Percentiles rank a stretch among this genome's conserved stretches.
phyloP scores from a whole-genome alignment of 306 rosid species.

The Senna tora region DNA sequence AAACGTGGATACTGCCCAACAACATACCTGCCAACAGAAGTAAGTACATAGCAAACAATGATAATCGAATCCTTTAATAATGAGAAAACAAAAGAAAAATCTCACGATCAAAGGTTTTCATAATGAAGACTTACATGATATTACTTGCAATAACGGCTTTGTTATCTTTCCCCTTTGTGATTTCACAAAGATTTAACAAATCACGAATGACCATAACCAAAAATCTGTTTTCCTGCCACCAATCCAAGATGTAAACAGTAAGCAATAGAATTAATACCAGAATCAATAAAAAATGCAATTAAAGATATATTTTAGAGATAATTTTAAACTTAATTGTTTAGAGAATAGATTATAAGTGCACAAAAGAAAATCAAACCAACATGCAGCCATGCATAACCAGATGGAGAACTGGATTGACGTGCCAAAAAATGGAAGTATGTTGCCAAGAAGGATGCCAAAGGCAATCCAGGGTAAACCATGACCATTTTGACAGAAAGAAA shows the following conservation, averaged over 20 bases:
- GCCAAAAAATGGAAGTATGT: no score
- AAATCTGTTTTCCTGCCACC: constrained; percentile 90
- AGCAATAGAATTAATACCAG: constrained; percentile 1
- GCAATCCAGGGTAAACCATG: no score
- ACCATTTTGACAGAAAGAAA: no score
- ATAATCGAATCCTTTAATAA: background rate
- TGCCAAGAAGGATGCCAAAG: no score
- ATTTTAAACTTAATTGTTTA: constrained; percentile 17
- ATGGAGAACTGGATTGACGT: background rate
- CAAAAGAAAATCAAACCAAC: background rate
- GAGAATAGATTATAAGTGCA: constrained; percentile 13
- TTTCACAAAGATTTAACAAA: constrained; percentile 89
- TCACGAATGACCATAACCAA: constrained; percentile 99
- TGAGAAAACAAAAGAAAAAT: constrained; percentile 1
- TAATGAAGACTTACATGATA: constrained; percentile 69
- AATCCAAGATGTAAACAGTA: constrained; percentile 30
- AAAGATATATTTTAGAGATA: constrained; percentile 26
- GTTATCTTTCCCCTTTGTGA: constrained; percentile 97
- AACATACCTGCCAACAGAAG: constrained; percentile 74
- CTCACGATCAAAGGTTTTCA: background rate
- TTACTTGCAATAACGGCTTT: constrained; percentile 99
- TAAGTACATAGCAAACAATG: constrained; percentile 3
- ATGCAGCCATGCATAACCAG: background rate
- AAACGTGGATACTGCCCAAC: constrained; percentile 98
- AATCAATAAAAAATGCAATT: constrained; percentile 21